Conservation (phyloP, 176 grass and related monocot species). For the Carex kokanica region DNA sequence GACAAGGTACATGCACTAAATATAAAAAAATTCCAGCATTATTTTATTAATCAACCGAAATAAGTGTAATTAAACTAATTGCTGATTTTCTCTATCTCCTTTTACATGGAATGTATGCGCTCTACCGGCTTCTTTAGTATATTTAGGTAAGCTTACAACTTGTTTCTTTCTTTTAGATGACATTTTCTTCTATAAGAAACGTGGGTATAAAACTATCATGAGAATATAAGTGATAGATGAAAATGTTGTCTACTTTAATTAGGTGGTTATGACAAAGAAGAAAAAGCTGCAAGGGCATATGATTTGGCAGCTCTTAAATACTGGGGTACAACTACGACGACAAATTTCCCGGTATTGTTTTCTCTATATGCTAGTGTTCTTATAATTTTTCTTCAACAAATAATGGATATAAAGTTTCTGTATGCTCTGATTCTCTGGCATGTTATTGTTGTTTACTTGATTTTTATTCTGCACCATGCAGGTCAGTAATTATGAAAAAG, state of each 20-base stretch:
- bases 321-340: slow-evolving; percentile 39
- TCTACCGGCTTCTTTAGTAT: slow-evolving; percentile 24
- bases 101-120: slow-evolving; percentile 3
- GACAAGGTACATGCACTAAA: slow-evolving; percentile 33
- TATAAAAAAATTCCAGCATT: background rate
- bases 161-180: background rate
- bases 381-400: background rate
- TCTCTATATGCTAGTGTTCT: background rate
- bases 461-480: background rate
- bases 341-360: slow-evolving; percentile 36
- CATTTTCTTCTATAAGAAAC: background rate
- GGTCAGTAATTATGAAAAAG: slow-evolving; percentile 30
- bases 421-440: background rate
- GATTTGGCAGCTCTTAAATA: slow-evolving; percentile 49
- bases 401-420: too few species aligned
- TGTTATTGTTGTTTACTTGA: background rate
- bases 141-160: slow-evolving; percentile 34
- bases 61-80: background rate
- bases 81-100: slow-evolving; percentile 7
- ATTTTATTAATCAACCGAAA: background rate
- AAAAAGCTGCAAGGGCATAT: slow-evolving; percentile 42
- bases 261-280: slow-evolving; percentile 47
- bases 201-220: background rate
- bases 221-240: background rate
- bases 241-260: background rate